Evolutionary conservation across 1,284 basidiomycete genomes (phyloP), one percentile per base, ranked within the genome.

Genomic region (Ceratobasidium sp.): DNA sequence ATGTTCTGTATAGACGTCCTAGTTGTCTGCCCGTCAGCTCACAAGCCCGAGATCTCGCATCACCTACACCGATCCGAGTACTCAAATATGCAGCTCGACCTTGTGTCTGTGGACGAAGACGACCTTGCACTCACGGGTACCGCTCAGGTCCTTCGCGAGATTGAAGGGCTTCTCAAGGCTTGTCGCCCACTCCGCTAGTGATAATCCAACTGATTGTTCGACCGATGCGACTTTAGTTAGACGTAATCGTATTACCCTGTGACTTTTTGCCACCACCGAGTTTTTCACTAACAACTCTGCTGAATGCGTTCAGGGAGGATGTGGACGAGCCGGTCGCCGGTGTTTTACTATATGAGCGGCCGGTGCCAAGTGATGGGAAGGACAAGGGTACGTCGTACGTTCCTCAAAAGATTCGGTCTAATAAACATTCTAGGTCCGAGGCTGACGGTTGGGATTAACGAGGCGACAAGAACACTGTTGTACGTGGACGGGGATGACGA

Each of bases 231-330:
- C 4, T 76, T 67, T 76, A 89, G 87, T 84, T 92, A 82, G 97
- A 98, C 85, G 96, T 98, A 84, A 90, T 98, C 55, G 85, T 98
- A n/a, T 89, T 97, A 0, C 94, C 97, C 1, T 97, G 96, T 84
- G 97, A 98, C 85, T 93, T 98, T 75, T 33, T 33, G 4, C 33
- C 33, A 4, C 33, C 33, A 4, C 33, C 33, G 4, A 33, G 33
- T 33, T 4, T 33, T 2, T 33, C 33, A 33, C 33, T 33, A 33
- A 33, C 33, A 33, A 33, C 33, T 33, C 33, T 33, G 33, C 33
- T 33, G 33, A 33, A 33, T 33, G 33, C 33, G 33, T 33, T 33
- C 33, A 33, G 33, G 33, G 33, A 33, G 33, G 33, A 33, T 33
- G 33, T 33, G 33, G 33, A 33, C 4, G 33, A 33, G 33, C 33